phyloP scores from a whole-genome alignment of 2,329 filamentous ascomycete genomes.

The Zymoseptoria brevis region DNA sequence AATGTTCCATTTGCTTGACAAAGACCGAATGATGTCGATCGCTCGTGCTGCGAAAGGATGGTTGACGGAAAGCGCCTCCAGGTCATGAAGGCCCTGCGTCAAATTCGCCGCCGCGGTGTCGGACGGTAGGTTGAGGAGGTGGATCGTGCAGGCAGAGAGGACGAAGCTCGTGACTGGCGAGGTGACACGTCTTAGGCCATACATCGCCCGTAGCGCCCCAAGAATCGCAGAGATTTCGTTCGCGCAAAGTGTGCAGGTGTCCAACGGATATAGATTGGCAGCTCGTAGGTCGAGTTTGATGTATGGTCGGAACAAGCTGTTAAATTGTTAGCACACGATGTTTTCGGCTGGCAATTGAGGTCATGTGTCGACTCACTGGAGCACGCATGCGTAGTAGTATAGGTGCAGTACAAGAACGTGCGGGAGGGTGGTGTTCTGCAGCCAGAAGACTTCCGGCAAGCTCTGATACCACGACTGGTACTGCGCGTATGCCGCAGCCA shows the following conservation, averaged over 20 bases:
- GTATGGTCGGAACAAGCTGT: slow-evolving; percentile 63
- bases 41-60: slow-evolving; percentile 38
- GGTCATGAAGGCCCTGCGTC: slow-evolving; percentile 34
- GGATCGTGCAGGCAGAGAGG: slow-evolving; percentile 37
- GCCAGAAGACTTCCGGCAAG: slow-evolving; percentile 55
- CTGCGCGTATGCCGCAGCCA: slow-evolving; percentile 58
- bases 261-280: slow-evolving; percentile 55
- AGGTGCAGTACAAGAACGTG: slow-evolving; percentile 58
- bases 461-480: slow-evolving; percentile 65
- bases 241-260: slow-evolving; percentile 52
- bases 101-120: slow-evolving; percentile 32
- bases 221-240: slow-evolving; percentile 38
- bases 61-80: slow-evolving; percentile 37
- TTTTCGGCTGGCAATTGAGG: background rate
- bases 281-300: slow-evolving; percentile 54
- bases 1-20: slow-evolving; percentile 39
- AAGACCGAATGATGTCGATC: slow-evolving; percentile 36
- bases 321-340: slow-evolving; percentile 52
- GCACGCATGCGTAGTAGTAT: slow-evolving; percentile 29
- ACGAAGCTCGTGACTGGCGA: slow-evolving; percentile 35
- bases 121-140: slow-evolving; percentile 38
- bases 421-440: slow-evolving; percentile 63
- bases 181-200: slow-evolving; percentile 35
- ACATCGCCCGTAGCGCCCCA: slow-evolving; percentile 37
- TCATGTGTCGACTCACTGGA: slow-evolving; percentile 51